These are phyloP conservation scores for Neocucurbitaria cava DNA, from an alignment of 2,329 filamentous ascomycete genomes.

Conservation along the genomic window DNA sequence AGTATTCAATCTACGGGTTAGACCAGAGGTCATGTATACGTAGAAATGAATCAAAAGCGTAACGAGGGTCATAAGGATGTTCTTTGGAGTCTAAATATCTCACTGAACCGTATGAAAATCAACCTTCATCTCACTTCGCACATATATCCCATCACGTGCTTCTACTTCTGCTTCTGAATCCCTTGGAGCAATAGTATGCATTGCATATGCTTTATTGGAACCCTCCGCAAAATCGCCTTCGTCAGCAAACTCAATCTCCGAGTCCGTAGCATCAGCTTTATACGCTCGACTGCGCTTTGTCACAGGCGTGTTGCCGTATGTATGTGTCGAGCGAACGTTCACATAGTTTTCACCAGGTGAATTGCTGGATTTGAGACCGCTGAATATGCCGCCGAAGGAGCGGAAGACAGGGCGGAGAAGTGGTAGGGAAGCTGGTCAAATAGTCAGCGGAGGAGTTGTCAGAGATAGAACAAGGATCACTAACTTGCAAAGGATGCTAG, in stretches of 20 bases:
- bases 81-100: neutral
- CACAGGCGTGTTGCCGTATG: constrained; percentile 15
- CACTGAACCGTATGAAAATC: constrained; percentile 4
- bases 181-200: constrained; percentile 8
- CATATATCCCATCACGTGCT: constrained; percentile 7
- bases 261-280: constrained; percentile 11
- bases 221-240: constrained; percentile 7
- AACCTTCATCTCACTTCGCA: constrained; percentile 12
- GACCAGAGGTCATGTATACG: neutral
- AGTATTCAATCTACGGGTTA: too few species aligned
- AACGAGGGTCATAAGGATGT: too few species aligned
- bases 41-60: too few species aligned
- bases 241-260: constrained; percentile 19
- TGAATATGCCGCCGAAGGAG: constrained; percentile 19
- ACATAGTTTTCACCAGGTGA: constrained; percentile 1
- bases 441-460: neutral
- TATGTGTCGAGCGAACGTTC: constrained; percentile 11
- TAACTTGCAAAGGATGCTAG: constrained; percentile 28
- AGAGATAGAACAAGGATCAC: neutral
- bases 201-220: constrained; percentile 10
- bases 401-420: constrained; percentile 28
- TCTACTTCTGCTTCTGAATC: neutral
- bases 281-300: neutral
- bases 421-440: constrained; percentile 21
- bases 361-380: constrained; percentile 4